Base-by-base conservation (phyloP, 2,329 filamentous ascomycete genomes). In the Grosmannia penicillata region DNA sequence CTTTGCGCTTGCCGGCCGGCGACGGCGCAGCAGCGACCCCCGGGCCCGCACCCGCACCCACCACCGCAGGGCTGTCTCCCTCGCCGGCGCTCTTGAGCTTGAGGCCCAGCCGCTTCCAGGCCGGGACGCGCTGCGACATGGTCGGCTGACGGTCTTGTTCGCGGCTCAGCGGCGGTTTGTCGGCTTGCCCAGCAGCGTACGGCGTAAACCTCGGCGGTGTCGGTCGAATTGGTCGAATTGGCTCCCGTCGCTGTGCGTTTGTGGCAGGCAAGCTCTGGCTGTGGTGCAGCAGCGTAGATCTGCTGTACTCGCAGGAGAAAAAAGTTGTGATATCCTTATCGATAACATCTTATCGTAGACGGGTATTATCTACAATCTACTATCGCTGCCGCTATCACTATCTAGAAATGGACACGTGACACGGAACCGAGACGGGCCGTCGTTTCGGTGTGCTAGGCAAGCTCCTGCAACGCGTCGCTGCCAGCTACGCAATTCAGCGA, bases 21-120 rank as follows among this genome's bases (percentile, higher is more conserved):
- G 37, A 14, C 13, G 32, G 11, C 21, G 38, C n/a, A 9, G 23
- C 22, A 4, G 36, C 5, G 14, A 34, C 13, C 11, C 15, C 5
- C 3, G 23, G 33, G 8, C 11, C 33, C 36, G 50, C 36, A 28
- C 49, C 47, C 42, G 43, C 44, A 39, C 49, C 47, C 46, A 51
- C 43, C 42, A 49, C 44, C 43, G 50, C 43, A 48, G 50, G 46
- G 48, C 53, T 51, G 28, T 19, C 31, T 11, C 26, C 17, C 8
- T 14, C 14, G n/a, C 30, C 21, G 14, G 57, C 42, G 43, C 51
- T 56, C 56, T 74, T 75, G 57, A 74, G 70, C 62, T 73, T 73
- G 53, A 75, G 66, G 56, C 72, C 71, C 63, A 74, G 66, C 62
- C 68, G 66, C 53, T 75, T 75, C 70, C 71, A 75, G 46, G 70